Evolutionary conservation across 768 basidiomycete genomes (phyloP).

Genomic region (Podaxis carcinomalis): DNA sequence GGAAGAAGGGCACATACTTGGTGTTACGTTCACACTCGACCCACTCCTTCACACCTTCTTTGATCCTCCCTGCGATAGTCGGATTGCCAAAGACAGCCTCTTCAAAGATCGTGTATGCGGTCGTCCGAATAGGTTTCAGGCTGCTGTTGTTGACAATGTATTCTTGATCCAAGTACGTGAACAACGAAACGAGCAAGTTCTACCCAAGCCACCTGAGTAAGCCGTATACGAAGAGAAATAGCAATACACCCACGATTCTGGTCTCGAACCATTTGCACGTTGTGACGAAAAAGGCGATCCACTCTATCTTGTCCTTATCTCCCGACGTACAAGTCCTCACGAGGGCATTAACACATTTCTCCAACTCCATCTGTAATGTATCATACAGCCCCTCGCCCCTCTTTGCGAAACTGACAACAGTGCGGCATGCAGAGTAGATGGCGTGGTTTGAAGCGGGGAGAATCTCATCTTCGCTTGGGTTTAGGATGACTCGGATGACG

Average conservation of each 20-base stretch:
- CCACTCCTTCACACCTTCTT: constrained; percentile 45
- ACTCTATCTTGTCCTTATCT: constrained; percentile 36
- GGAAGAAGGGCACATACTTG: constrained; percentile 21
- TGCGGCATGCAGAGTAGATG: constrained; percentile 55
- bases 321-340: constrained; percentile 30
- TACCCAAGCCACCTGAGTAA: constrained; percentile 18
- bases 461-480: constrained; percentile 15
- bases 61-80: constrained; percentile 38
- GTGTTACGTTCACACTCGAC: constrained; percentile 48
- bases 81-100: constrained; percentile 46
- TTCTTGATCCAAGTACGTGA: constrained; percentile 69
- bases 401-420: constrained; percentile 46
- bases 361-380: constrained; percentile 54
- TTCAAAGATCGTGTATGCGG: constrained; percentile 50
- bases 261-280: constrained; percentile 61
- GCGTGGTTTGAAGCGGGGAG: constrained; percentile 50
- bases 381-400: constrained; percentile 58
- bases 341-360: constrained; percentile 44
- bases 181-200: constrained; percentile 55
- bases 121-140: constrained; percentile 41
- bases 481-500: constrained; percentile 38
- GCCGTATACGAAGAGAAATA: too few species aligned
- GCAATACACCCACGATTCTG: constrained; percentile 47
- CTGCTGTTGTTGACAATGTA: constrained; percentile 45
- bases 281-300: constrained; percentile 55